Conservation (phyloP, 2,329 filamentous ascomycete genomes). For the Phialophora verrucosa region DNA sequence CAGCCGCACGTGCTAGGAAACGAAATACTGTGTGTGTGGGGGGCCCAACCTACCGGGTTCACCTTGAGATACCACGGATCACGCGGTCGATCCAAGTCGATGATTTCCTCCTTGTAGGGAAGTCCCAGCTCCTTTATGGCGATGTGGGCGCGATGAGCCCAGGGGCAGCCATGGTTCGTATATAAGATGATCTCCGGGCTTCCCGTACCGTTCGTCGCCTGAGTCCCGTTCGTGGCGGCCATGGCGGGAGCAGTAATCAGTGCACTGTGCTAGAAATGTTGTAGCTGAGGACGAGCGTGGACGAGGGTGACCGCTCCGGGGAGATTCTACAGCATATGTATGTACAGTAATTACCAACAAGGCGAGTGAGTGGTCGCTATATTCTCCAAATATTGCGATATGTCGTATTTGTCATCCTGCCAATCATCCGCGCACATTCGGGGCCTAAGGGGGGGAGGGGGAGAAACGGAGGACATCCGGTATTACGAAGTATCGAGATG, state of each 20-base stretch:
- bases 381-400: constrained; percentile 19
- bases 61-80: constrained; percentile 75
- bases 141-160: constrained; percentile 77
- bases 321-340: neutral
- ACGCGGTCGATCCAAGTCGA: constrained; percentile 72
- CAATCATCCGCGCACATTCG: neutral
- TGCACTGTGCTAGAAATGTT: neutral
- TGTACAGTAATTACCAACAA: no score
- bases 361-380: constrained; percentile 2
- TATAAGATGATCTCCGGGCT: constrained; percentile 66
- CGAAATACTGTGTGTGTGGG: no score
- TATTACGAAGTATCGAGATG: no score
- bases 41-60: constrained; percentile 63
- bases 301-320: neutral
- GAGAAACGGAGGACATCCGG: no score
- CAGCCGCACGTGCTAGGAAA: no score
- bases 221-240: constrained; percentile 13
- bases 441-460: neutral
- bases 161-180: constrained; percentile 73
- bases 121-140: constrained; percentile 69
- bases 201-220: constrained; percentile 6
- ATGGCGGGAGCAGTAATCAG: neutral
- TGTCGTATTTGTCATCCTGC: constrained; percentile 16
- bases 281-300: neutral
- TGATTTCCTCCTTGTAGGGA: constrained; percentile 71